Evolutionary conservation across 2,329 filamentous ascomycete species (phyloP).

Genomic region (Leptographium flavum): DNA sequence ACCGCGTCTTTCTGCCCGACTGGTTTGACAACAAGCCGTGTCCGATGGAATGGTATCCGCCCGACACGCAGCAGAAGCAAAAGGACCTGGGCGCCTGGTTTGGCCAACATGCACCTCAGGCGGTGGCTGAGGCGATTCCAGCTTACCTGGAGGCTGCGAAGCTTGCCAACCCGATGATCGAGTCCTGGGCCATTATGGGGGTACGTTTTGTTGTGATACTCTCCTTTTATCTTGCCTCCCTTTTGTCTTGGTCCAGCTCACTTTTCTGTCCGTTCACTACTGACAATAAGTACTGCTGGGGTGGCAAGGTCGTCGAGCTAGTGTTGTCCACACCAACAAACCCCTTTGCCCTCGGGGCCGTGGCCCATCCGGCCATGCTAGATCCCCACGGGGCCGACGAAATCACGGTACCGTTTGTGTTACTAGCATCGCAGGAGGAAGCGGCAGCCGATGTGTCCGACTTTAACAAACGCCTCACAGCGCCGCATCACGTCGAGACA

Average conservation of each 20-base stretch:
- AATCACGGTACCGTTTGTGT: neutral
- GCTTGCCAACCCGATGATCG: neutral
- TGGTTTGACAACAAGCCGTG: neutral
- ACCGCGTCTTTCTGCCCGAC: neutral
- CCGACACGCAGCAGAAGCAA: neutral
- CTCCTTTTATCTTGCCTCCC: neutral
- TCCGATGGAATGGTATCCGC: neutral
- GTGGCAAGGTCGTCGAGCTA: neutral
- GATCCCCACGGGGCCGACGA: neutral
- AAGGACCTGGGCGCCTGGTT: neutral
- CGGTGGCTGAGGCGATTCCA: neutral
- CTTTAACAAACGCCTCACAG: neutral
- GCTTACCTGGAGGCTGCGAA: neutral
- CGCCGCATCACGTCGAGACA: neutral
- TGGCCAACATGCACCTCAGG: neutral
- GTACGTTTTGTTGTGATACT: neutral
- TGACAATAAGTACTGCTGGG: neutral
- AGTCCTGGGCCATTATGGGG: neutral
- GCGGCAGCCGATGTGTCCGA: neutral
- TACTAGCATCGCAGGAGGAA: neutral
- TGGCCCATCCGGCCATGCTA: neutral
- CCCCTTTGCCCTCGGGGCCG: neutral
- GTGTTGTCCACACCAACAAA: neutral
- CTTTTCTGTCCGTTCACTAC: neutral
- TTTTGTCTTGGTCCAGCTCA: no score